Conservation (phyloP, 2,329 filamentous ascomycete species). For the Juglanconis oblonga region DNA sequence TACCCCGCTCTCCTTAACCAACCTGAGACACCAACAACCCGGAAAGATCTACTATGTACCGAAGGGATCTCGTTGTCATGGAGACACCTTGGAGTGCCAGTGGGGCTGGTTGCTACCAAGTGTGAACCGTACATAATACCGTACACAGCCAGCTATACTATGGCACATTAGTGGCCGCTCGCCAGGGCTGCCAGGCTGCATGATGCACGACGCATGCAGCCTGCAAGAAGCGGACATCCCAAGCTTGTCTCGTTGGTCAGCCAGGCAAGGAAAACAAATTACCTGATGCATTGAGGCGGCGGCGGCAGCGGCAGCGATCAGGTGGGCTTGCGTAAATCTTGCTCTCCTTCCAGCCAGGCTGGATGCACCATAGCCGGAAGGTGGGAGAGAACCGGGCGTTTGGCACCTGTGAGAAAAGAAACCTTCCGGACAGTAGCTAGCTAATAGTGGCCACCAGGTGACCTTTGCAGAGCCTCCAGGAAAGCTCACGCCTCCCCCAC, state of each 20-base stretch:
- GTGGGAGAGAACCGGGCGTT: too few relatives aligned
- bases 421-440: background rate
- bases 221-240: background rate
- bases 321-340: background rate
- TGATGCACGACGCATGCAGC: constrained; percentile 8
- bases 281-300: background rate
- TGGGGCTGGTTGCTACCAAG: background rate
- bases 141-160: constrained; percentile 40
- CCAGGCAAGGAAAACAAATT: background rate
- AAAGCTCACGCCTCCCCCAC: background rate
- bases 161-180: background rate
- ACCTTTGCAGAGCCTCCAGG: background rate
- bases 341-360: background rate
- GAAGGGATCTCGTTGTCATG: constrained; percentile 11
- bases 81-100: constrained; percentile 4
- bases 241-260: background rate
- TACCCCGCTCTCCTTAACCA: background rate
- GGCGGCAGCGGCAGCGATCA: background rate
- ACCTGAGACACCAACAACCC: background rate
- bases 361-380: too few relatives aligned
- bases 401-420: too few relatives aligned
- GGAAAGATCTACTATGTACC: background rate
- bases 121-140: too few relatives aligned
- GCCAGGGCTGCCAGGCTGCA: constrained; percentile 11
- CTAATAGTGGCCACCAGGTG: background rate